These are phyloP conservation scores for Xylaria sp. DNA, from an alignment of 2,329 filamentous ascomycete species.

Conservation along the genomic window DNA sequence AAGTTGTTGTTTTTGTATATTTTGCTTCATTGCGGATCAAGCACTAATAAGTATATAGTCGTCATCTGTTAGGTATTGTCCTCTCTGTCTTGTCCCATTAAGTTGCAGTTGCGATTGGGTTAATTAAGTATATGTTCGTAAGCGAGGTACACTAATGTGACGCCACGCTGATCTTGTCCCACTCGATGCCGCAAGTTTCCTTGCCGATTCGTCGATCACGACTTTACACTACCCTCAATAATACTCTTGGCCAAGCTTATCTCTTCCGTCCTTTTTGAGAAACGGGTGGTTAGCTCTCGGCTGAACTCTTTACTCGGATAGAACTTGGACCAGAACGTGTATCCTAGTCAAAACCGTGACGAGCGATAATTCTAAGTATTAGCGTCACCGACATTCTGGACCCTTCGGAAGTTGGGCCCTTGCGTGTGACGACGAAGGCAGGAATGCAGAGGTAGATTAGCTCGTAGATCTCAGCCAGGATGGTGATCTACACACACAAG, in stretches of 20 bases:
- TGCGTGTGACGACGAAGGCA: constrained; percentile 22
- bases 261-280: constrained; percentile 21
- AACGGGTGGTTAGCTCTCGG: constrained; percentile 24
- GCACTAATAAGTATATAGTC: too few relatives aligned
- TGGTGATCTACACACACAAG: constrained; percentile 24
- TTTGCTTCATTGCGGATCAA: too few relatives aligned
- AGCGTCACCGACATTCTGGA: constrained; percentile 23
- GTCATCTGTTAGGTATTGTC: background rate
- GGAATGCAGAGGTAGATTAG: constrained; percentile 25
- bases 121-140: constrained; percentile 34
- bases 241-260: constrained; percentile 23
- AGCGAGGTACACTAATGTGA: constrained; percentile 48
- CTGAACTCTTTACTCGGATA: constrained; percentile 16
- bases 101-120: constrained; percentile 22
- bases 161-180: constrained; percentile 45
- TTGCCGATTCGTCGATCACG: constrained; percentile 34
- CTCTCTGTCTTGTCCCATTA: background rate
- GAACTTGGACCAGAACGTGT: constrained; percentile 6
- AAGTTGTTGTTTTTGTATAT: too few relatives aligned
- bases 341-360: constrained; percentile 5
- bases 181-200: constrained; percentile 37
- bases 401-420: constrained; percentile 4
- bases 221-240: constrained; percentile 5
- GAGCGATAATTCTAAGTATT: constrained; percentile 3
- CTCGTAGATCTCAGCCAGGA: constrained; percentile 33